Evolutionary conservation across 2,329 filamentous ascomycete species (phyloP).

Genomic region (Sclerotinia minor): DNA sequence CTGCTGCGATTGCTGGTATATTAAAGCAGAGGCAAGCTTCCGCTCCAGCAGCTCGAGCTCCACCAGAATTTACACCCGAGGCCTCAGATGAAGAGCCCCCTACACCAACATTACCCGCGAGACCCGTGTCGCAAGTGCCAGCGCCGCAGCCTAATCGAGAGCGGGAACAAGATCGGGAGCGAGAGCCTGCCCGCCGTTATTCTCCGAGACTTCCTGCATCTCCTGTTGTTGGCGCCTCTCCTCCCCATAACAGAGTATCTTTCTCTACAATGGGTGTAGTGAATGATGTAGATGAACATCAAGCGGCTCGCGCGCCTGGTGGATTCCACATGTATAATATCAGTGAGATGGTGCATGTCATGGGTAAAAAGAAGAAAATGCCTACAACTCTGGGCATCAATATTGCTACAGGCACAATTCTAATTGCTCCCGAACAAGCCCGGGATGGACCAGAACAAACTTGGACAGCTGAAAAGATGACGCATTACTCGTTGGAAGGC

Average conservation of each 20-base stretch:
- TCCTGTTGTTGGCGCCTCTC: constrained; percentile 47
- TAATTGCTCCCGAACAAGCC: constrained; percentile 84
- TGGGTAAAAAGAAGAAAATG: constrained; percentile 98
- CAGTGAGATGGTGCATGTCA: constrained; percentile 90
- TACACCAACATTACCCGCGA: constrained; percentile 61
- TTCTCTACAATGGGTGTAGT: constrained; percentile 43
- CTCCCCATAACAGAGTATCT: constrained; percentile 53
- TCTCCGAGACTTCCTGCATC: constrained; percentile 47
- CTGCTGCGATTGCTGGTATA: constrained; percentile 54
- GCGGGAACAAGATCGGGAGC: neutral
- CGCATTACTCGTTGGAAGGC: constrained; percentile 96
- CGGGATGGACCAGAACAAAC: constrained; percentile 83
- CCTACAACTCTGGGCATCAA: constrained; percentile 96
- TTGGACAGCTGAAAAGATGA: constrained; percentile 93
- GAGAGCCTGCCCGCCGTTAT: constrained; percentile 34
- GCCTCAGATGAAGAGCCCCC: constrained; percentile 65
- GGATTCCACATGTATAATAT: constrained; percentile 96
- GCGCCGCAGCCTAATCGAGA: constrained; percentile 44
- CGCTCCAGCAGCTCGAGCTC: constrained; percentile 43
- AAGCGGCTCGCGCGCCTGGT: constrained; percentile 60
- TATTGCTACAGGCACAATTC: constrained; percentile 79
- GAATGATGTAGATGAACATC: constrained; percentile 49
- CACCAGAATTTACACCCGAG: constrained; percentile 63
- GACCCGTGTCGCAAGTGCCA: constrained; percentile 58
- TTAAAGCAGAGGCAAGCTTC: constrained; percentile 45